phyloP scores from a whole-genome alignment of 768 basidiomycete species.

The Floccularia luteovirens region DNA sequence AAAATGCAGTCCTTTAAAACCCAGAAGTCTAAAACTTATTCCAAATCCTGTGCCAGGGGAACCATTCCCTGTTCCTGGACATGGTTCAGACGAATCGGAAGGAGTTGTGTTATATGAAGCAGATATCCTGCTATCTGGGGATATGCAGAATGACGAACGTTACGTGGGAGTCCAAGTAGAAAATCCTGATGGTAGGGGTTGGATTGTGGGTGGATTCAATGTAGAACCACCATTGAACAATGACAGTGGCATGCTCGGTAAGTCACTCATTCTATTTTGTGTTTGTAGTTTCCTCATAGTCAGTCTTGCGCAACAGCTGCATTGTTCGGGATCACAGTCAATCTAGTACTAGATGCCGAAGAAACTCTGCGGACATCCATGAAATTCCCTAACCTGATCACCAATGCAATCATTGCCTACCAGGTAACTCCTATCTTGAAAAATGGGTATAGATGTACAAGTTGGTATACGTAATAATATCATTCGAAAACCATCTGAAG shows the following conservation, averaged over 20 bases:
- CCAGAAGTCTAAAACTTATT: constrained; percentile 48
- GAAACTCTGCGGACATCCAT: constrained; percentile 34
- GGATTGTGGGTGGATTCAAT: constrained; percentile 55
- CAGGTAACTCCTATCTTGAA: constrained; percentile 29
- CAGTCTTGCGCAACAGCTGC: constrained; percentile 23
- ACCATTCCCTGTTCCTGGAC: constrained; percentile 57
- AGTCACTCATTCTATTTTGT: constrained; percentile 13
- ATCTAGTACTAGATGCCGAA: constrained; percentile 23
- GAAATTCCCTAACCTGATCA: constrained; percentile 46
- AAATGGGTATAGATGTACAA: constrained; percentile 20
- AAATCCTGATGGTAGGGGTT: constrained; percentile 44
- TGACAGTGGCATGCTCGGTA: constrained; percentile 35
- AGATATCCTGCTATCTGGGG: constrained; percentile 18
- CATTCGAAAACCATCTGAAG: not conserved
- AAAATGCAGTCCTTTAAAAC: constrained; percentile 32
- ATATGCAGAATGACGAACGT: constrained; percentile 7
- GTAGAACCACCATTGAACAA: constrained; percentile 19
- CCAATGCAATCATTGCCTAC: constrained; percentile 62
- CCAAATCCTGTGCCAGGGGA: constrained; percentile 48
- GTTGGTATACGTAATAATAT: constrained; percentile 15
- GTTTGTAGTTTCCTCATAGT: constrained; percentile 7
- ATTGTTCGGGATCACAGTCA: constrained; percentile 22
- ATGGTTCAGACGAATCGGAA: constrained; percentile 71
- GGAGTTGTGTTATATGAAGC: constrained; percentile 62
- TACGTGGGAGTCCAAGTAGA: constrained; percentile 52